phyloP scores from a whole-genome alignment of 1,284 basidiomycete genomes.

The Papiliotrema fonsecae region DNA sequence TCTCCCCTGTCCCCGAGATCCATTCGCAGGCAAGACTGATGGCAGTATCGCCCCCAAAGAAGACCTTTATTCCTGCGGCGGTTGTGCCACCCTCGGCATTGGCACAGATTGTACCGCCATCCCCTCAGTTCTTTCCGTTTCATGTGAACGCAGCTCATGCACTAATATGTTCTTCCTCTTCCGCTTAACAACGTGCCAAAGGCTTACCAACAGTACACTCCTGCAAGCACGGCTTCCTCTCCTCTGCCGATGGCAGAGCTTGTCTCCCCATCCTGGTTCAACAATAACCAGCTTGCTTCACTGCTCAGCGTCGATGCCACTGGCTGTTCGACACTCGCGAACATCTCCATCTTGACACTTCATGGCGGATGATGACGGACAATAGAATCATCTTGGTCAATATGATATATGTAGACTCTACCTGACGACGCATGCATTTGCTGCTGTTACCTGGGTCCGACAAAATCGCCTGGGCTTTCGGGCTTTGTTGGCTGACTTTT shows the following conservation, averaged over 20 bases:
- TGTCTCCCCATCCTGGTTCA: not conserved
- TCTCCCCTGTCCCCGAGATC: not conserved
- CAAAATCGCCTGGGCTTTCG: not conserved
- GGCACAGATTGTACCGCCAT: constrained; percentile 5
- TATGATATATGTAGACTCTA: no score
- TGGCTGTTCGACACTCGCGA: not conserved
- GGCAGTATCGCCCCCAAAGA: constrained; percentile 1
- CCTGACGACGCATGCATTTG: not conserved
- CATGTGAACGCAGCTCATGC: constrained; percentile 3
- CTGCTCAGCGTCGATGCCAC: not conserved
- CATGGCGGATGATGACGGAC: no score
- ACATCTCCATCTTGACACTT: no score
- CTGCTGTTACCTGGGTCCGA: not conserved
- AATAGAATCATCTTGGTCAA: no score
- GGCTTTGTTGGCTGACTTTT: not conserved
- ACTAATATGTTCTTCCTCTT: not conserved
- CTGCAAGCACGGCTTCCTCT: not conserved
- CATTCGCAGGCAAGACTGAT: not conserved
- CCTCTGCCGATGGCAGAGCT: not conserved
- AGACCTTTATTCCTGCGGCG: constrained; percentile 10
- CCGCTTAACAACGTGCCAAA: not conserved
- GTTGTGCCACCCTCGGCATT: constrained; percentile 6
- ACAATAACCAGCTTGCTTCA: not conserved
- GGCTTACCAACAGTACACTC: constrained; percentile 1
- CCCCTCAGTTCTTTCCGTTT: constrained; percentile 3